Evolutionary conservation across 164 flowering plant species (phyloP), one percentile per base, ranked within the genome.

Genomic region (Magnolia sinica): DNA sequence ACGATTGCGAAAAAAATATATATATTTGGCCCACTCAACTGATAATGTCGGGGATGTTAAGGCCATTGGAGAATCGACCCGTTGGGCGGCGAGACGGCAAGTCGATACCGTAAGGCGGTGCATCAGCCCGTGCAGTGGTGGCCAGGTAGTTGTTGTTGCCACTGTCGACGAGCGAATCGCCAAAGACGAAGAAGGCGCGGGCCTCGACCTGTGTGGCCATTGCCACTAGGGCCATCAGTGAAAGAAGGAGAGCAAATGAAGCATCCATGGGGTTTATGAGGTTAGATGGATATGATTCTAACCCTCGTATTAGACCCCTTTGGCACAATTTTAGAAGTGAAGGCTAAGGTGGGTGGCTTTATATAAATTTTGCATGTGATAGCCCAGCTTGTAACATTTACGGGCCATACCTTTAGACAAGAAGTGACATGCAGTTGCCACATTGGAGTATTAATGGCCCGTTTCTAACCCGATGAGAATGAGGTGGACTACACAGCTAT

Each of bases 41-140:
- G 74, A 92, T 86, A 74, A 92, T 49, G 81, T 92, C 96, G 9
- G 96, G 91, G 68, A 92, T 77, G 87, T 87, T 88, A 10, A 85
- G 81, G 79, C 94, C 94, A 74, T 92, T 92, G 9, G 94, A 90
- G 87, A 90, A 90, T 8, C 96, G 92, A 27, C 96, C 96, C 11
- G 96, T 88, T 50, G 96, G 83, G 4, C 81, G 85, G 65, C 73
- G 90, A 37, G 85, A 77, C 0, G 96, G 94, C 20, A 80, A 87
- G 70, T 92, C 94, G 19, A 92, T 81, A 76, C 97, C 94, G 58
- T 92, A 90, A 1, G 97, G 97, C 0, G 90, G 88, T 10, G 85
- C 51, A 58, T 92, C 91, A 11, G 94, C 93, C 14, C 94, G 85
- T 49, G 97, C 97, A 18, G 85, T 76, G 65, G 97, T 92, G 22